Conservation (phyloP, 2,329 filamentous ascomycete genomes). For the Cladophialophora bantiana region DNA sequence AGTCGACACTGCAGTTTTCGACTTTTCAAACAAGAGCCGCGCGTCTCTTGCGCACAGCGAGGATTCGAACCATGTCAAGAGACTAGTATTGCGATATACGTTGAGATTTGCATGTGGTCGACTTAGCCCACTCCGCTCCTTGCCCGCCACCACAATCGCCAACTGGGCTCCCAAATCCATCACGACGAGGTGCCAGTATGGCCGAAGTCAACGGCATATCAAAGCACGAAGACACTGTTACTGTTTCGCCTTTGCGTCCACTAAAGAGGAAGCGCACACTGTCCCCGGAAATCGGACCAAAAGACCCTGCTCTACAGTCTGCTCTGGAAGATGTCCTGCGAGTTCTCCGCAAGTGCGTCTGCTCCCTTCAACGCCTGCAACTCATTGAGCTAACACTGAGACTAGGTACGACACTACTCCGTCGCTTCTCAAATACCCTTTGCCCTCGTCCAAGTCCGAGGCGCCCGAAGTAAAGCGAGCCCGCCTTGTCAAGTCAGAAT, state of each 20-base stretch:
- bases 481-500: constrained; percentile 48
- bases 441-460: constrained; percentile 45
- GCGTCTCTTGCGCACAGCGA: background rate
- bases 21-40: background rate
- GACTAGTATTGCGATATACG: constrained; percentile 3
- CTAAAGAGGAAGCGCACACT: constrained; percentile 40
- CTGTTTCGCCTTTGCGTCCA: constrained; percentile 29
- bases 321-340: constrained; percentile 28
- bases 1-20: background rate
- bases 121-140: constrained; percentile 1
- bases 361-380: background rate
- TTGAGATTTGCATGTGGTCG: constrained; percentile 9
- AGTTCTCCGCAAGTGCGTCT: constrained; percentile 31
- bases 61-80: constrained; percentile 4
- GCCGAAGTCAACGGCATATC: constrained; percentile 32
- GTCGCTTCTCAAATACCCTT: constrained; percentile 51
- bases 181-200: constrained; percentile 23
- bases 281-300: constrained; percentile 34
- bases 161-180: constrained; percentile 2
- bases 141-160: background rate
- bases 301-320: constrained; percentile 24
- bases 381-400: constrained; percentile 37
- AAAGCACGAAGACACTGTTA: constrained; percentile 25
- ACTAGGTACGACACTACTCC: constrained; percentile 53
- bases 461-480: constrained; percentile 54